Evolutionary conservation across 768 basidiomycete genomes (phyloP).

Genomic region (Mycena floridula): DNA sequence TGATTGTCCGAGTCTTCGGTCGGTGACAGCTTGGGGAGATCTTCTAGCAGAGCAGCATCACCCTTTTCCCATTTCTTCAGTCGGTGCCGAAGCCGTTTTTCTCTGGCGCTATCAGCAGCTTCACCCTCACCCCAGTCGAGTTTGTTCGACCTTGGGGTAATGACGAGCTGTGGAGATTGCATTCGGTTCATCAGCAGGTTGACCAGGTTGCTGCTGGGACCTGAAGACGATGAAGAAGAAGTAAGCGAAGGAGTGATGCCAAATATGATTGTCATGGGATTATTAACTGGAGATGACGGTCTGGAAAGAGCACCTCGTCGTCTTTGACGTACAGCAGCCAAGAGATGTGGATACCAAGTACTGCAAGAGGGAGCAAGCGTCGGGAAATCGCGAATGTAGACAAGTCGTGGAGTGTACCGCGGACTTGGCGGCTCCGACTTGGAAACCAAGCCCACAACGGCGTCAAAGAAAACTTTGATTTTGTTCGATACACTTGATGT

Average conservation of each 20-base stretch:
- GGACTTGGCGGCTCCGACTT: constrained; percentile 16
- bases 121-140: constrained; percentile 66
- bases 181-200: constrained; percentile 41
- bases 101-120: constrained; percentile 57
- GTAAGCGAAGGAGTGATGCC: constrained; percentile 80
- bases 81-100: constrained; percentile 65
- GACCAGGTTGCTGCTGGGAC: constrained; percentile 30
- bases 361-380: constrained; percentile 68
- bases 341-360: constrained; percentile 76
- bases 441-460: constrained; percentile 60
- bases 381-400: constrained; percentile 80
- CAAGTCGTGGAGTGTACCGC: constrained; percentile 54
- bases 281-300: constrained; percentile 50
- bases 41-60: constrained; percentile 51
- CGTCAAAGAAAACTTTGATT: constrained; percentile 69
- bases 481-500: constrained; percentile 41
- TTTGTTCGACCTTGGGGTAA: constrained; percentile 29
- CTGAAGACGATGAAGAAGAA: constrained; percentile 29
- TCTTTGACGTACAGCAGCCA: constrained; percentile 72
- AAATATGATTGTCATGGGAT: constrained; percentile 80
- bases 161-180: constrained; percentile 21
- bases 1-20: constrained; percentile 28
- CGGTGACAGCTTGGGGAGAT: constrained; percentile 50
- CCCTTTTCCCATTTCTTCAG: constrained; percentile 71
- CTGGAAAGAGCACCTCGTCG: constrained; percentile 60